Evolutionary conservation across 2,329 filamentous ascomycete genomes (phyloP).

Genomic region (Sporothrix dimorphospora): DNA sequence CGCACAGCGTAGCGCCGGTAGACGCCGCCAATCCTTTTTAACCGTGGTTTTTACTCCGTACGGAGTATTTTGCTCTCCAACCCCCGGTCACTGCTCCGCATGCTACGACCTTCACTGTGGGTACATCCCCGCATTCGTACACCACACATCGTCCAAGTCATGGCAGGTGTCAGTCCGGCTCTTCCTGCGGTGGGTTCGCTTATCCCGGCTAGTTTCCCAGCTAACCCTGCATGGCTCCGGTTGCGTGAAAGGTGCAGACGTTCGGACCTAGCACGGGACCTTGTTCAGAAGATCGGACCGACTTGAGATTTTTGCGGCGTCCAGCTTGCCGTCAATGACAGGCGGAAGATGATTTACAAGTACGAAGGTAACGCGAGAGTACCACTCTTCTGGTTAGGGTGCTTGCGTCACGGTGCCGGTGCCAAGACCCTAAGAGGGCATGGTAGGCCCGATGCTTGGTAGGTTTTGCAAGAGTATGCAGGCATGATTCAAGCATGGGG

Average conservation of each 20-base stretch:
- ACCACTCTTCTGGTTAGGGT: too few species aligned
- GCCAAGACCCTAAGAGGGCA: neutral
- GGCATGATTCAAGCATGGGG: too few species aligned
- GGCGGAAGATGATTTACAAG: too few species aligned
- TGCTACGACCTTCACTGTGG: neutral
- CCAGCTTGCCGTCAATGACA: too few species aligned
- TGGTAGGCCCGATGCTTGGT: neutral
- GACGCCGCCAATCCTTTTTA: too few species aligned
- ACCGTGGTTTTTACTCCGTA: too few species aligned
- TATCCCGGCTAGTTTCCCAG: neutral
- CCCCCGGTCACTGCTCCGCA: neutral
- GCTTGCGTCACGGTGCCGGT: neutral
- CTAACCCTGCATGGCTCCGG: too few species aligned
- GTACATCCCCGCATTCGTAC: neutral
- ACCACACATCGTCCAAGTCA: too few species aligned
- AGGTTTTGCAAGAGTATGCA: too few species aligned
- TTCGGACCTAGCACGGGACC: neutral
- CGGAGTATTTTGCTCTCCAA: too few species aligned
- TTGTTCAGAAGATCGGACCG: neutral
- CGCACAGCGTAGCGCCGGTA: neutral
- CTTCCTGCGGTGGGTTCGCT: neutral
- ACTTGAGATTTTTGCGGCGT: neutral
- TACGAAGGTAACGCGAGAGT: too few species aligned
- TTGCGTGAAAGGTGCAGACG: too few species aligned
- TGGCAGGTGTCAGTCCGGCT: neutral